Percentiles rank a stretch among this genome's conserved stretches.
These are phyloP conservation scores for Chenopodium album DNA, from an alignment of 148 eudicot genomes.

Conservation along the genomic window DNA sequence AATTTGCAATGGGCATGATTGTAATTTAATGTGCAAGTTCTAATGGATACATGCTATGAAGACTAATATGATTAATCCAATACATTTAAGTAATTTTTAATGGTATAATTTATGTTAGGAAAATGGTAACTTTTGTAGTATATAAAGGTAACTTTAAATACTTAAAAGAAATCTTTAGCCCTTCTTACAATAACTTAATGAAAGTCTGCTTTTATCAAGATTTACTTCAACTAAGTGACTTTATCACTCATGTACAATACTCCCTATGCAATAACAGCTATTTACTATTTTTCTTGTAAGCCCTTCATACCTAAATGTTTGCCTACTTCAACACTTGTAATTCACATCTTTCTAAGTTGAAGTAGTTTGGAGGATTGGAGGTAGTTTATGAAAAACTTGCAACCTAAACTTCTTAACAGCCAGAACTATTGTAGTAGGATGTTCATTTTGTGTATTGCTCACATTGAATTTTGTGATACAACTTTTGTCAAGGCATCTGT, in stretches of 20 bases:
- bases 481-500: slow-evolving; percentile 77
- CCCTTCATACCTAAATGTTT: neutral
- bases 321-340: neutral
- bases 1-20: too few species aligned
- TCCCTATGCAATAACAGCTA: neutral
- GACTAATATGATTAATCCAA: too few species aligned
- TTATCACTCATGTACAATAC: neutral
- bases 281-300: neutral
- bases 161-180: too few species aligned
- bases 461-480: slow-evolving; percentile 60
- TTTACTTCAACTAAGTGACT: neutral
- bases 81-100: too few species aligned
- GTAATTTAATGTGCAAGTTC: too few species aligned
- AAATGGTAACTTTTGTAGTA: too few species aligned
- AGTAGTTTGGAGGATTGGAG: neutral
- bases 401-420: neutral
- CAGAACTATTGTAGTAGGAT: slow-evolving; percentile 39
- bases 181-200: too few species aligned
- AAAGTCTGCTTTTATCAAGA: too few species aligned
- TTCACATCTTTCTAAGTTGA: neutral
- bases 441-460: slow-evolving; percentile 52
- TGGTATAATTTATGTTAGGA: too few species aligned
- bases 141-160: too few species aligned
- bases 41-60: too few species aligned
- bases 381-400: neutral